Percentiles rank a stretch among this genome's conserved stretches.
phyloP scores from a whole-genome alignment of 2,329 filamentous ascomycete species.

The Alternaria panax region DNA sequence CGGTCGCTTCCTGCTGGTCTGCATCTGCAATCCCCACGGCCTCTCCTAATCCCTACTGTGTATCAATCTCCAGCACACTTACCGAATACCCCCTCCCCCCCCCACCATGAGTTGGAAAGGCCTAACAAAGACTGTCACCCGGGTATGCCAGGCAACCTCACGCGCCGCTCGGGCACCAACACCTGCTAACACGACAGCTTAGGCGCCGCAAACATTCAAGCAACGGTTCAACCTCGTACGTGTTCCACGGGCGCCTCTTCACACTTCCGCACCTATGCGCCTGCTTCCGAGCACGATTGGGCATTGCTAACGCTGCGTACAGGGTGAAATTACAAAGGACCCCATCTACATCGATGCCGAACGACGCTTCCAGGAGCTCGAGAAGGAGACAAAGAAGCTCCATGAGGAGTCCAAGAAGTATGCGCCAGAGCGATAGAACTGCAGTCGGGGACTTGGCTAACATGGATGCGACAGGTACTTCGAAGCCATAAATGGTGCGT shows the following conservation, averaged over 20 bases:
- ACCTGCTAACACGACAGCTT: constrained; percentile 30
- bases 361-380: constrained; percentile 89
- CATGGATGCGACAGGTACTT: constrained; percentile 73
- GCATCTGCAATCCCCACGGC: constrained; percentile 4
- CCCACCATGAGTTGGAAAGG: constrained; percentile 91
- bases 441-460: constrained; percentile 24
- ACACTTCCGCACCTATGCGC: constrained; percentile 21
- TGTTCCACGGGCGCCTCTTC: constrained; percentile 3
- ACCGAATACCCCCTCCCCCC: constrained; percentile 4
- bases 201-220: constrained; percentile 92
- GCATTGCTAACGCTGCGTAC: constrained; percentile 30
- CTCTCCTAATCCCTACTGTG: constrained; percentile 10
- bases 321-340: constrained; percentile 93
- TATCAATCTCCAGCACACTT: constrained; percentile 14
- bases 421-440: constrained; percentile 15
- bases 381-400: constrained; percentile 93
- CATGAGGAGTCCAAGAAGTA: constrained; percentile 94
- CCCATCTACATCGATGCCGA: constrained; percentile 94
- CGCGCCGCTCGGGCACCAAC: constrained; percentile 16
- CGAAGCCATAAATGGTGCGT: constrained; percentile 85
- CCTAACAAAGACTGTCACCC: constrained; percentile 85
- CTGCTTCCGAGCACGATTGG: constrained; percentile 24
- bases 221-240: constrained; percentile 83
- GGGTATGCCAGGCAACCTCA: constrained; percentile 64
- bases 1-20: constrained; percentile 12